These are phyloP conservation scores for Cupressus sempervirens DNA, from an alignment of 75 land plant species.

Conservation along the genomic window DNA sequence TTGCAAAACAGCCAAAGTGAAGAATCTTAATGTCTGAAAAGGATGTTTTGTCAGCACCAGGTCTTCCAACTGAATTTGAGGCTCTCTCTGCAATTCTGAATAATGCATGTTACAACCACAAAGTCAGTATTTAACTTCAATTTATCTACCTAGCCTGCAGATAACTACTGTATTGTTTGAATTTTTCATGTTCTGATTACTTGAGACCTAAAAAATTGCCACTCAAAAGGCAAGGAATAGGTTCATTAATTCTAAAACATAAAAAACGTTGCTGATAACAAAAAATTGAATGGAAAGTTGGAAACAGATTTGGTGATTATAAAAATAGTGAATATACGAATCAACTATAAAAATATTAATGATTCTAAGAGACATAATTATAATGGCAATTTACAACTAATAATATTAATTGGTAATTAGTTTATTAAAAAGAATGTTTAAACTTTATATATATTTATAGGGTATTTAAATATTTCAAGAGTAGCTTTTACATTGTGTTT, in stretches of 20 bases:
- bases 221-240: not conserved
- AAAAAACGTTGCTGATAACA: not conserved
- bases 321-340: not conserved
- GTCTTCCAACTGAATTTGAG: slow-evolving; percentile 45
- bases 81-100: slow-evolving; percentile 44
- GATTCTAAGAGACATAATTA: too few relatives aligned
- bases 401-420: too few relatives aligned
- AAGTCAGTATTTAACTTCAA: not conserved
- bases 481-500: too few relatives aligned
- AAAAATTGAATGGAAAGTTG: too few relatives aligned
- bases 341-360: too few relatives aligned
- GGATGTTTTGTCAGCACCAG: slow-evolving; percentile 60
- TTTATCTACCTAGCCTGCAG: not conserved
- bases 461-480: too few relatives aligned
- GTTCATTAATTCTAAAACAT: not conserved
- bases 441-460: too few relatives aligned
- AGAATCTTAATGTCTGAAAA: slow-evolving; percentile 52
- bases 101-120: slow-evolving; percentile 9
- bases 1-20: slow-evolving; percentile 39
- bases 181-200: not conserved
- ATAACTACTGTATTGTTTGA: not conserved
- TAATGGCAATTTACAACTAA: too few relatives aligned
- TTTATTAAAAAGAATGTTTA: too few relatives aligned
- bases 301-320: not conserved
- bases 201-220: not conserved